Conservation (phyloP, 2,329 filamentous ascomycete genomes). For the Cladosporium sp. region DNA sequence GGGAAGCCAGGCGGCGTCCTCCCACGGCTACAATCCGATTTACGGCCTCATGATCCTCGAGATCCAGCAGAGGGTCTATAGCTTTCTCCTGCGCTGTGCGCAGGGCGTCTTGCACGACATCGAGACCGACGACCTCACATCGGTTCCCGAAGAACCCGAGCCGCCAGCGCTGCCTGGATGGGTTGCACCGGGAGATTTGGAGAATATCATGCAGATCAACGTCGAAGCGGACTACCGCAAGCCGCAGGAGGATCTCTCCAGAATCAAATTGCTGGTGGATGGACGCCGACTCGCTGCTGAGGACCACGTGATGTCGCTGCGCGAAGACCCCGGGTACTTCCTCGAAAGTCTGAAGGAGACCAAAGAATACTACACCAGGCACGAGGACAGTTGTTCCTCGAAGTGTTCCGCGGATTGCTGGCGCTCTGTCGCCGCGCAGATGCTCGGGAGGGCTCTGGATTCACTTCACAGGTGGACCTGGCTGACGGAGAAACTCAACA, state of each 20-base stretch:
- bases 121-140: conserved; percentile 12
- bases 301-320: conserved; percentile 53
- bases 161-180: conserved; percentile 1
- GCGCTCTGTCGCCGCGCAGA: not conserved
- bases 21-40: not conserved
- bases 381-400: too few relatives aligned
- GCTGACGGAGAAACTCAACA: conserved; percentile 13
- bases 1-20: not conserved
- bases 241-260: conserved; percentile 43
- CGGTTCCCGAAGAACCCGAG: conserved; percentile 17
- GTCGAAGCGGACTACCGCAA: conserved; percentile 52
- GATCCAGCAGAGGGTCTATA: conserved; percentile 45
- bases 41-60: conserved; percentile 46
- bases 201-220: conserved; percentile 18
- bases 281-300: conserved; percentile 42
- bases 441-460: not conserved
- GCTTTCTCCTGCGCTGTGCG: conserved; percentile 49
- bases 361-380: conserved; percentile 42
- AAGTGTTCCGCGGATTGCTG: not conserved
- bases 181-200: not conserved
- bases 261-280: conserved; percentile 42
- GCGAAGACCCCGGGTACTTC: conserved; percentile 59
- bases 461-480: conserved; percentile 1
- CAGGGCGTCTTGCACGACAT: conserved; percentile 51
- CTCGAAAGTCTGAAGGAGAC: conserved; percentile 39